These are phyloP conservation scores for Pythium insidiosum DNA, from an alignment of 352 stramenopile species.

Conservation along the genomic window DNA sequence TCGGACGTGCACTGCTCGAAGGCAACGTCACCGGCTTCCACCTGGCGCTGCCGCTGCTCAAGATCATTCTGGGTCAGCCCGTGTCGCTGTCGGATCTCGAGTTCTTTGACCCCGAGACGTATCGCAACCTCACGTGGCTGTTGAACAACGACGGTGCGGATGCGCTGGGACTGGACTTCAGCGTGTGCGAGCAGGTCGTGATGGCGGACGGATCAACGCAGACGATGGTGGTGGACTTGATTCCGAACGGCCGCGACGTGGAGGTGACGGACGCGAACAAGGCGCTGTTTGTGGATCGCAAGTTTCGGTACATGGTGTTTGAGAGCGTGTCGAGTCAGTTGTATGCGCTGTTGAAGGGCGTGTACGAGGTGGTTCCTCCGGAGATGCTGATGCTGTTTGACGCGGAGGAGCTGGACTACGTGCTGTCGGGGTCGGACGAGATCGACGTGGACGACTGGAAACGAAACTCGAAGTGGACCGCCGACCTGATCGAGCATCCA, in stretches of 20 bases:
- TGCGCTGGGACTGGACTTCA: slow-evolving; percentile 9
- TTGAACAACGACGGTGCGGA: slow-evolving; percentile 18
- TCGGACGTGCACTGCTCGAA: slow-evolving; percentile 75
- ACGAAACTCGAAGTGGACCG: slow-evolving; percentile 68
- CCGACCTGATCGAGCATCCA: no score
- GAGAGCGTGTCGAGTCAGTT: slow-evolving; percentile 82
- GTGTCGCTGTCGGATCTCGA: slow-evolving; percentile 44
- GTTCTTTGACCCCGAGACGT: slow-evolving; percentile 23
- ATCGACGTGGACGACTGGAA: slow-evolving; percentile 91
- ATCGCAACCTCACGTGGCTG: slow-evolving; percentile 26
- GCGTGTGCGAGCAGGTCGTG: slow-evolving; percentile 29
- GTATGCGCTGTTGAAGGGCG: slow-evolving; percentile 76
- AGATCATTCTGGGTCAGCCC: slow-evolving; percentile 55
- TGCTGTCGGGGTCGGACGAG: slow-evolving; percentile 85
- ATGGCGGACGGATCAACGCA: slow-evolving; percentile 18
- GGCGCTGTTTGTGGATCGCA: slow-evolving; percentile 74
- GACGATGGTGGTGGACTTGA: slow-evolving; percentile 54
- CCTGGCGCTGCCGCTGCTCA: slow-evolving; percentile 53
- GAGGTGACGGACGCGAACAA: slow-evolving; percentile 86
- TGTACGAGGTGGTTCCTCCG: slow-evolving; percentile 86
- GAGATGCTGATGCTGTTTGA: slow-evolving; percentile 88
- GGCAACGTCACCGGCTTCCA: slow-evolving; percentile 40
- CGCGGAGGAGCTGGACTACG: slow-evolving; percentile 87
- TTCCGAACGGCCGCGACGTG: slow-evolving; percentile 59
- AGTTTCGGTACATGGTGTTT: slow-evolving; percentile 78